phyloP scores from a whole-genome alignment of 2,329 filamentous ascomycete species.

The Scedosporium aurantiacum region DNA sequence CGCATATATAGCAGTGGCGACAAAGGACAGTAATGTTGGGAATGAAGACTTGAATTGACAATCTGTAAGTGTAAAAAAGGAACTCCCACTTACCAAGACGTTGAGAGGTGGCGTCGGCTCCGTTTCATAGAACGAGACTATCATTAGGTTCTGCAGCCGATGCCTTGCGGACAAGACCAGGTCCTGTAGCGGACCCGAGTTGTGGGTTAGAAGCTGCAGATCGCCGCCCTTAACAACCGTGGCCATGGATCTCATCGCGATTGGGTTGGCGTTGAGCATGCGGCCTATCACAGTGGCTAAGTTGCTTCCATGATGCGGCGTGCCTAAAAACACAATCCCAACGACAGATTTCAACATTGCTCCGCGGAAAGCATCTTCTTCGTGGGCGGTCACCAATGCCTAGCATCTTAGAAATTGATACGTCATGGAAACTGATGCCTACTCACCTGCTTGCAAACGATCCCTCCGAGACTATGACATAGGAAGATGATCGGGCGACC shows the following conservation, averaged over 20 bases:
- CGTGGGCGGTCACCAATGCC: constrained; percentile 14
- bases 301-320: constrained; percentile 19
- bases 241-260: not conserved
- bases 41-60: not conserved
- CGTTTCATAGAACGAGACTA: constrained; percentile 15
- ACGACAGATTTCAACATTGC: constrained; percentile 10
- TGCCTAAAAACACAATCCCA: constrained; percentile 19
- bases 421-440: not conserved
- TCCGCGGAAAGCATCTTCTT: constrained; percentile 9
- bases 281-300: constrained; percentile 13
- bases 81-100: constrained; percentile 8
- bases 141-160: constrained; percentile 10
- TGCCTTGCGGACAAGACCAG: constrained; percentile 11
- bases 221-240: constrained; percentile 15
- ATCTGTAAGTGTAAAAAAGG: not conserved
- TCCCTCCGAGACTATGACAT: constrained; percentile 19
- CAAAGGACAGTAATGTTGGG: not conserved
- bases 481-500: constrained; percentile 15
- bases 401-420: constrained; percentile 2
- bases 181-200: constrained; percentile 12
- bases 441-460: constrained; percentile 18
- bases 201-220: constrained; percentile 10
- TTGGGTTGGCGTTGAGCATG: constrained; percentile 11
- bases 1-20: not conserved
- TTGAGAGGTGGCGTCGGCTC: constrained; percentile 9